Evolutionary conservation across 495 filamentous ascomycete genomes (phyloP), one percentile per base, ranked within the genome.

Genomic region (Aspergillus olivimuriae): DNA sequence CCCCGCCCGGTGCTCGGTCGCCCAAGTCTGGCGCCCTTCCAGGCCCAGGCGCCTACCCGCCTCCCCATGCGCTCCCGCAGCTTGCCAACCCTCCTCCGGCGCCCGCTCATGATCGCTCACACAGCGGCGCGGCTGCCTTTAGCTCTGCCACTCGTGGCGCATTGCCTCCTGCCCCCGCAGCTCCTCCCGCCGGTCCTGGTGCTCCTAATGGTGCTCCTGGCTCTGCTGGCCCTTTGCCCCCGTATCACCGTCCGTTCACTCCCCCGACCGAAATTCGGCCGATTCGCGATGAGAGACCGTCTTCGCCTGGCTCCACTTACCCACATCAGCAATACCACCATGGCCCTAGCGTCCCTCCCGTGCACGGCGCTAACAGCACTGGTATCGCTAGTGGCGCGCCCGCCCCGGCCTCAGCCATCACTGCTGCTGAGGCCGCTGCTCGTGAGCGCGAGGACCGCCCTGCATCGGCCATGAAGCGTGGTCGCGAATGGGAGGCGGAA

Each of bases 401-500:
- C 18, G 72, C 87, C 8, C 87, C 84, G 44, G 72, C 82, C 17
- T 78, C 87, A 37, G 87, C 87, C 39, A 68, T 82, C 16, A 75
- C 75, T 28, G 87, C 86, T 41, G 80, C 86, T 43, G 83, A 86
- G 51, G 86, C 84, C 24, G 86, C 84, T 24, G 78, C 83, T 36
- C 81, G 87, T 47, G 89, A 95, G 35, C 77, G 89, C 36, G 88
- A 95, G 33, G 79, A 92, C 34, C 85, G 91, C 28, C 78, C 86
- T 16, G 75, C 81, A 6, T 84, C 83, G 31, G 84, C 83, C 1
- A 80, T 87, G 44, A 98, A 98, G 75, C 77, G 92, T 46, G 70
- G 75, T 51, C 80, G 88, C 30, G 92, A 97, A 53, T 94, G 92
- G 87, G 92, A 95, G 42, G 32, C 51, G n/a, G 90, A 94, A 15